These are phyloP conservation scores for Tolypocladium pustulatum DNA, from an alignment of 2,329 filamentous ascomycete species.

Conservation along the genomic window DNA sequence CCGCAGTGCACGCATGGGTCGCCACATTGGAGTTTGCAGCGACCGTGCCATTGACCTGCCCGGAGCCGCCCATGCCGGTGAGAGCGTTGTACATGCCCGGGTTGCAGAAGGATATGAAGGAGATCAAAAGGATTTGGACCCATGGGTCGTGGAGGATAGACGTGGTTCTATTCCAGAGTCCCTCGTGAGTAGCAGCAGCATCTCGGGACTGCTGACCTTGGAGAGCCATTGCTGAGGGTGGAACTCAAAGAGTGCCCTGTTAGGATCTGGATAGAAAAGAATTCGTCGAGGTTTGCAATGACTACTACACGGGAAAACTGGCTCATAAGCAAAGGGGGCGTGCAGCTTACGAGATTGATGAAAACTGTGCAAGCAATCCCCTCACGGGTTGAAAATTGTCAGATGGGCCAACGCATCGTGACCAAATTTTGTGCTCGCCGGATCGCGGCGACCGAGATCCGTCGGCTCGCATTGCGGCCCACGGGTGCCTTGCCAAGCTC, in stretches of 20 bases:
- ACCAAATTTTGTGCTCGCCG: not conserved
- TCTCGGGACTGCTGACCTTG: not conserved
- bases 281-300: not conserved
- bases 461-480: not conserved
- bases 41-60: conserved; percentile 32
- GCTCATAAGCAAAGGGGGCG: not conserved
- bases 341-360: not conserved
- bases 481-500: not conserved
- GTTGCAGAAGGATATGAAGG: conserved; percentile 37
- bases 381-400: not conserved
- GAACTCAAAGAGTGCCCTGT: not conserved
- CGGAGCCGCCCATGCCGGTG: conserved; percentile 31
- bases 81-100: conserved; percentile 39
- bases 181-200: not conserved
- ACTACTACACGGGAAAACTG: no score
- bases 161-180: not conserved
- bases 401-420: not conserved
- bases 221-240: not conserved
- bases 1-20: conserved; percentile 29
- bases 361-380: not conserved
- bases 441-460: not conserved
- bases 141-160: conserved; percentile 21
- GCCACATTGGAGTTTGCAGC: conserved; percentile 34
- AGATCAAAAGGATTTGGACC: conserved; percentile 36
- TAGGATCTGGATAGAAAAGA: not conserved